Conservation (phyloP, 1,284 basidiomycete species). For the Boletellus dicymbophilus region DNA sequence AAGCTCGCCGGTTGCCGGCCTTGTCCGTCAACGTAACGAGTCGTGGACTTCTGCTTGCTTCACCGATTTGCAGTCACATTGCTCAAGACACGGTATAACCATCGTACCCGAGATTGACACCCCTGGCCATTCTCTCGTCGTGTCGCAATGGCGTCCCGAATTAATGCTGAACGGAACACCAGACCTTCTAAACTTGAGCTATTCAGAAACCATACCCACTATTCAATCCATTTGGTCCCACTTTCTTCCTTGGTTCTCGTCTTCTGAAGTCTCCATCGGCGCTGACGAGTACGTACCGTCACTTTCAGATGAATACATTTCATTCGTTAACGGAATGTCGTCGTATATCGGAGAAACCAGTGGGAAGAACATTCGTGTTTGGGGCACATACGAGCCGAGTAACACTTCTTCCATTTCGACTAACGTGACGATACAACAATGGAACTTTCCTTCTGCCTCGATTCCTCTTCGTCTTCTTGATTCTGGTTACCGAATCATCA, state of each 20-base stretch:
- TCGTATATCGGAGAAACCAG: conserved; percentile 26
- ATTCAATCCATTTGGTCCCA: conserved; percentile 40
- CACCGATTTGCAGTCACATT: conserved; percentile 32
- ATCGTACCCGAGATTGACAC: conserved; percentile 41
- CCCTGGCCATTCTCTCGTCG: conserved; percentile 38
- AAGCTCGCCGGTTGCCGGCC: conserved; percentile 27
- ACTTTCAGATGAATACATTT: conserved; percentile 37
- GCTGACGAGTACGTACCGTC: conserved; percentile 39
- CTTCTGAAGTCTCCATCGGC: conserved; percentile 40
- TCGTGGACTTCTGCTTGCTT: conserved; percentile 34
- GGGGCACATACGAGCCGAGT: conserved; percentile 39
- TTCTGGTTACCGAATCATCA: conserved; percentile 38
- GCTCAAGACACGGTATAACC: conserved; percentile 32
- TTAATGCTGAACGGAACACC: conserved; percentile 32
- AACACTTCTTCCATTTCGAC: conserved; percentile 29
- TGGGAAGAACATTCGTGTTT: conserved; percentile 36
- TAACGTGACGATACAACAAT: conserved; percentile 41
- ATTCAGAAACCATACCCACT: conserved; percentile 38
- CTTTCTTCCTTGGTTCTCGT: conserved; percentile 40
- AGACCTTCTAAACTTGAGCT: conserved; percentile 36
- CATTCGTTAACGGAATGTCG: conserved; percentile 40
- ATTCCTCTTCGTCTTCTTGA: conserved; percentile 36
- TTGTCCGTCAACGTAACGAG: conserved; percentile 35
- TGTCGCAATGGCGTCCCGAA: conserved; percentile 40
- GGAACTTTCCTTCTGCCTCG: conserved; percentile 36